These are phyloP conservation scores for Blepharisma undulans DNA, from an alignment of 169 alveolate genomes.

Conservation along the genomic window DNA sequence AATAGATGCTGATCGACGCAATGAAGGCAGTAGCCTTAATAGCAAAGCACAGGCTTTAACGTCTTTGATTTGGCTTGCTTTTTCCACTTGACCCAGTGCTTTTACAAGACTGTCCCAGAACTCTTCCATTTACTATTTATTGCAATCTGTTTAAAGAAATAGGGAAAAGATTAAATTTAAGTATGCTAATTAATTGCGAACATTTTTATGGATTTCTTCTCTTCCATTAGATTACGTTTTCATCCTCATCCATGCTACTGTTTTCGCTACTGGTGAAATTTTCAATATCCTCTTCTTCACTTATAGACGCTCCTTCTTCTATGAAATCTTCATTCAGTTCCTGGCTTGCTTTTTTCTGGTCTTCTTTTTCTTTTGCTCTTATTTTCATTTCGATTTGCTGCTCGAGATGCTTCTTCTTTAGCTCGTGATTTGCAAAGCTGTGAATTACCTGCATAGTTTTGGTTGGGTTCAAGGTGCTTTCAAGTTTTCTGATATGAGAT, in stretches of 20 bases:
- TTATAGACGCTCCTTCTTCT: background rate
- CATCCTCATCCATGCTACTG: background rate
- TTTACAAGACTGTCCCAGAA: background rate
- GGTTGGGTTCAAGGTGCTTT: slow-evolving; percentile 27
- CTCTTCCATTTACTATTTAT: background rate
- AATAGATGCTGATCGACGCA: background rate
- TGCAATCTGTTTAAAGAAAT: background rate
- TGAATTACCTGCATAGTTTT: slow-evolving; percentile 16
- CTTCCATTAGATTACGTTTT: background rate
- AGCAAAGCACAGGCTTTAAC: background rate
- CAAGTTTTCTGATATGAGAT: background rate
- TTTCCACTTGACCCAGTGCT: background rate
- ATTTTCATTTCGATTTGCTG: background rate
- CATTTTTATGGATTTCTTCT: background rate
- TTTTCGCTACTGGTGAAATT: background rate
- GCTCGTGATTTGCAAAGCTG: slow-evolving; percentile 4
- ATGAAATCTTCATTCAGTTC: background rate
- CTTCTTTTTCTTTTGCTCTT: slow-evolving; percentile 7
- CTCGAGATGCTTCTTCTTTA: slow-evolving; percentile 4
- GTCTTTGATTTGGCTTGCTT: slow-evolving; percentile 11
- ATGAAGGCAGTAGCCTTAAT: background rate
- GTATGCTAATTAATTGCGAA: background rate
- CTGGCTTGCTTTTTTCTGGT: background rate
- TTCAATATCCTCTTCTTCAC: background rate
- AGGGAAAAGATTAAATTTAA: too few relatives aligned